A percentile compares a stretch with the other conserved stretches of the same genome.
Evolutionary conservation across 768 basidiomycete species (phyloP).

Genomic region (Baorangia bicolor): DNA sequence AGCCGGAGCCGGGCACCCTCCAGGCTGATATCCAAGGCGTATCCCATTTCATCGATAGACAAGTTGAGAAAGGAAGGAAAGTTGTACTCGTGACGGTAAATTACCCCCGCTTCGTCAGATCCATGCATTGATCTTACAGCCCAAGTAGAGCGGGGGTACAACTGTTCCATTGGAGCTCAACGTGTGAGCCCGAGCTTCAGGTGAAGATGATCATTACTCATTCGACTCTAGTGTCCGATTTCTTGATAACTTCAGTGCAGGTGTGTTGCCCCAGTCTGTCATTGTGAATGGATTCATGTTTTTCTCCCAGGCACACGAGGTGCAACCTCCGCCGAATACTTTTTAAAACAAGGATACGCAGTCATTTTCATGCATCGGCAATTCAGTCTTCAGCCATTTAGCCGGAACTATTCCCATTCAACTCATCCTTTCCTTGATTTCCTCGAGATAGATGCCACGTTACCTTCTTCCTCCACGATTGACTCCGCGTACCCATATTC

Average conservation of each 20-base stretch:
- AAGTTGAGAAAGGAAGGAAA: conserved; percentile 60
- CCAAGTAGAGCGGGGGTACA: conserved; percentile 87
- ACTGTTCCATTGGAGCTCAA: conserved; percentile 98
- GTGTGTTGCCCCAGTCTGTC: conserved; percentile 40
- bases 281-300: neutral
- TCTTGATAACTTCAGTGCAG: conserved; percentile 98
- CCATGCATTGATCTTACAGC: conserved; percentile 13
- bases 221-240: conserved; percentile 78
- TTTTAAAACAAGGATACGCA: conserved; percentile 89
- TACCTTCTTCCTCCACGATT: conserved; percentile 18
- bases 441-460: conserved; percentile 57
- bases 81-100: conserved; percentile 95
- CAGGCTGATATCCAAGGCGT: conserved; percentile 65
- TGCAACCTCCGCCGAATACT: conserved; percentile 97
- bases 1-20: conserved; percentile 73
- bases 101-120: conserved; percentile 8
- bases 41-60: conserved; percentile 66
- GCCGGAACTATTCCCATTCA: conserved; percentile 96
- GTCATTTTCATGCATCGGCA: conserved; percentile 99
- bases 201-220: conserved; percentile 17
- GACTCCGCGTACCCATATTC: conserved; percentile 22
- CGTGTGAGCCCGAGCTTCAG: conserved; percentile 65
- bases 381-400: conserved; percentile 97
- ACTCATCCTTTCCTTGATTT: conserved; percentile 98
- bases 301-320: conserved; percentile 80